Base-by-base conservation (phyloP, 2,329 filamentous ascomycete species). In the Ceratocystis smalleyi region DNA sequence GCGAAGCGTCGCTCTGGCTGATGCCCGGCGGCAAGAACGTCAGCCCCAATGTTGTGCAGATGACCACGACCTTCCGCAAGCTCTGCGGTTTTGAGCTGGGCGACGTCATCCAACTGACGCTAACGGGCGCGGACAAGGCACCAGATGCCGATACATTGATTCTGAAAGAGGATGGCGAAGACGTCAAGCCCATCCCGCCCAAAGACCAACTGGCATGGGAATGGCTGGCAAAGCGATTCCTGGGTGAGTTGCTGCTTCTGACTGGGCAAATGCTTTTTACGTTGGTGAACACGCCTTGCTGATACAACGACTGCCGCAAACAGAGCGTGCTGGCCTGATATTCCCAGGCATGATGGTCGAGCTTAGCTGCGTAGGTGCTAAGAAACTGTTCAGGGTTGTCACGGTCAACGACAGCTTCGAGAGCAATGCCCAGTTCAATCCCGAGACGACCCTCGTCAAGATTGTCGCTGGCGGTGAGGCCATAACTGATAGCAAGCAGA, bases 21-120 rank as follows among this genome's bases (percentile, higher is more conserved):
- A 73, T 79, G 17, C 76, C 78, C 1, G 78, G 79, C 55, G 65
- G 65, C 17, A 80, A 85, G 71, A 84, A 85, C 69, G 77, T 89
- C 68, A 81, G 84, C 70, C 83, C 83, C 68, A 81, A 85, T 67
- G 79, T 89, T 65, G 77, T 88, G 61, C 80, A 91, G 77, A 83
- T 89, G 76, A 85, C 88, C 24, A 85, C 88, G 67, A 78, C 83
- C 5, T 83, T 95, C 63, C 86, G 88, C 67, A 85, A 88, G 43
- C 81, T 83, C 5, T 87, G 87, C 68, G 83, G 83, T 0, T 81
- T 95, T 69, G 86, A 86, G 67, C 77, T 94, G 3, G 84, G 84
- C 17, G 87, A 91, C 60, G 81, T 83, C 61, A 75, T 81, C 43
- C 74, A 74, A 43, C 77, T 95, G 59, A 78, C 79, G 6, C 80